These are phyloP conservation scores for Alternaria viburni DNA, from an alignment of 2,329 filamentous ascomycete species.

Conservation along the genomic window DNA sequence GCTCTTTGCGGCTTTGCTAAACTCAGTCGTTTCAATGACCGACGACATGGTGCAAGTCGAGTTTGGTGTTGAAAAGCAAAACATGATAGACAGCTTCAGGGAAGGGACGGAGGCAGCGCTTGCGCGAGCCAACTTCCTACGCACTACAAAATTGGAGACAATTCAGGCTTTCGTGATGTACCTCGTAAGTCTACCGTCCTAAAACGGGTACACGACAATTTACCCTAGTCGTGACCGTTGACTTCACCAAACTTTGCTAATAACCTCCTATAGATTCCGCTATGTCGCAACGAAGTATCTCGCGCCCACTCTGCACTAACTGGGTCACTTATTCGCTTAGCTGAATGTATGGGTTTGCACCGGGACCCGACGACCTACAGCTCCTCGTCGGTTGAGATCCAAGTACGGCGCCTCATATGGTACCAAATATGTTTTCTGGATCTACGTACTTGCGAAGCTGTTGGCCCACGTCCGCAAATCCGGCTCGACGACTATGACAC, in stretches of 20 bases:
- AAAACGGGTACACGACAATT: too few species aligned
- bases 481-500: slow-evolving; percentile 78
- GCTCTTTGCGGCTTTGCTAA: slow-evolving; percentile 73
- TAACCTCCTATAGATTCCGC: slow-evolving; percentile 62
- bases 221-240: background rate
- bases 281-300: slow-evolving; percentile 75
- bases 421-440: slow-evolving; percentile 80
- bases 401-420: slow-evolving; percentile 75
- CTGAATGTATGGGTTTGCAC: slow-evolving; percentile 79
- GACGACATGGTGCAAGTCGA: slow-evolving; percentile 59
- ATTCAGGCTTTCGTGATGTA: slow-evolving; percentile 81
- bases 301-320: slow-evolving; percentile 75
- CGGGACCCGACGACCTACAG: slow-evolving; percentile 72
- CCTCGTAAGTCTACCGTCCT: slow-evolving; percentile 58
- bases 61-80: slow-evolving; percentile 63
- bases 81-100: slow-evolving; percentile 61
- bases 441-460: slow-evolving; percentile 74
- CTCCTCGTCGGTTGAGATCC: slow-evolving; percentile 70
- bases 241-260: background rate
- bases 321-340: slow-evolving; percentile 74
- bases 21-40: slow-evolving; percentile 70
- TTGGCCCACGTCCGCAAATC: slow-evolving; percentile 74
- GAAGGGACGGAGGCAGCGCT: slow-evolving; percentile 71
- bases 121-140: slow-evolving; percentile 71
- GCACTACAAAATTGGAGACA: slow-evolving; percentile 75